Conservation (phyloP, 257 asterid genomes). For the Vinca minor region DNA sequence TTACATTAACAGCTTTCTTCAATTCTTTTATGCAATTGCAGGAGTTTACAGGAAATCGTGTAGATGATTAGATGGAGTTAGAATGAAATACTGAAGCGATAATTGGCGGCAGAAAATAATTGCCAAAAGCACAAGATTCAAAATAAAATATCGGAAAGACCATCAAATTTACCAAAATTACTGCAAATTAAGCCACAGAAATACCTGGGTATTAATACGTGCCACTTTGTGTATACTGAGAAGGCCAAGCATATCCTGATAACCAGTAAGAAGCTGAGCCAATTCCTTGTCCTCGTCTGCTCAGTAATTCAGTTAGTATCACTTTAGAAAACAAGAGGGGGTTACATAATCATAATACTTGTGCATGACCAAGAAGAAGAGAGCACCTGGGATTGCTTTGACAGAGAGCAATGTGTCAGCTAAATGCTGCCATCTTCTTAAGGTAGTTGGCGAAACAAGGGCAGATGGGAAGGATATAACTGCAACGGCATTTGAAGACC, state of each 20-base stretch:
- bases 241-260: constrained; percentile 94
- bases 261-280: constrained; percentile 90
- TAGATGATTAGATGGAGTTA: background rate
- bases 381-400: constrained; percentile 84
- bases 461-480: constrained; percentile 75
- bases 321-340: background rate
- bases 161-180: no score
- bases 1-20: background rate
- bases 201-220: constrained; percentile 79
- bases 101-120: background rate
- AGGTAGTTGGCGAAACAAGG: constrained; percentile 57
- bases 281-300: constrained; percentile 94
- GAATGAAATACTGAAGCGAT: background rate
- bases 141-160: background rate
- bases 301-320: constrained; percentile 18
- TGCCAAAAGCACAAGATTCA: no score
- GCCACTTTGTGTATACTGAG: constrained; percentile 89
- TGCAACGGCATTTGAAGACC: constrained; percentile 79
- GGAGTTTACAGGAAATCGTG: background rate
- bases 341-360: background rate
- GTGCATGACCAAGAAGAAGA: constrained; percentile 2
- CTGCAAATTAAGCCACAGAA: no score
- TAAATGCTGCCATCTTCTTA: constrained; percentile 88
- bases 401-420: constrained; percentile 86
- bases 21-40: background rate